Percentiles rank a stretch among this genome's conserved stretches.
phyloP scores from a whole-genome alignment of 176 grass and related monocot species.

The Oryza glumipatula region DNA sequence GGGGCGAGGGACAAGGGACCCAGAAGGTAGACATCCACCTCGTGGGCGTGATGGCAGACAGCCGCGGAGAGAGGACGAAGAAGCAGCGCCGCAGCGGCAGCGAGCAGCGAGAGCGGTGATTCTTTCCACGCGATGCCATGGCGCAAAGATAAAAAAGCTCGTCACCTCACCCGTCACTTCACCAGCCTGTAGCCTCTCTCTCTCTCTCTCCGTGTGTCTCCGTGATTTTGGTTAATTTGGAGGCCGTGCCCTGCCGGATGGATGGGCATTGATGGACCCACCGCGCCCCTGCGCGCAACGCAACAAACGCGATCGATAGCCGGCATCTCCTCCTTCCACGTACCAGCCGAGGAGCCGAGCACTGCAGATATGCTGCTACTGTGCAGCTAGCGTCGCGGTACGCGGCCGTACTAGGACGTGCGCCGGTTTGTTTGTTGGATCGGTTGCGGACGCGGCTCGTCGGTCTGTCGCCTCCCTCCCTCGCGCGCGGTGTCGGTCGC shows the following conservation, averaged over 20 bases:
- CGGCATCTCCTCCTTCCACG: no score
- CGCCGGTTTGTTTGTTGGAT: no score
- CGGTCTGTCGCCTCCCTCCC: no score
- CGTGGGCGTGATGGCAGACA: conserved; percentile 45
- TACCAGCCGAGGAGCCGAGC: no score
- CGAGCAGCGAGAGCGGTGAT: background rate
- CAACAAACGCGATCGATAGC: background rate
- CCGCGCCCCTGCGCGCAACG: background rate
- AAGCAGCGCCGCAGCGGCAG: background rate
- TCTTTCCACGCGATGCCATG: conserved; percentile 8
- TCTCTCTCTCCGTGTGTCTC: background rate
- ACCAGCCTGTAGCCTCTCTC: background rate
- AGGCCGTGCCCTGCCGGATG: background rate
- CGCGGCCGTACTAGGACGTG: no score
- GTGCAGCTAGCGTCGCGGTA: no score
- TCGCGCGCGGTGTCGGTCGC: background rate
- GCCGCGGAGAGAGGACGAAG: background rate
- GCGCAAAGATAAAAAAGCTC: conserved; percentile 9
- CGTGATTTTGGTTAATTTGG: background rate
- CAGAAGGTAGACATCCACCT: conserved; percentile 52
- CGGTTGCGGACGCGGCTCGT: no score
- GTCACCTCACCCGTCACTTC: conserved; percentile 56
- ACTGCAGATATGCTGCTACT: no score
- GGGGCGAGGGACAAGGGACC: background rate
- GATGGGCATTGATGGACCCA: background rate